Conservation (phyloP, 2,329 filamentous ascomycete species). For the Cladosporium phlei region DNA sequence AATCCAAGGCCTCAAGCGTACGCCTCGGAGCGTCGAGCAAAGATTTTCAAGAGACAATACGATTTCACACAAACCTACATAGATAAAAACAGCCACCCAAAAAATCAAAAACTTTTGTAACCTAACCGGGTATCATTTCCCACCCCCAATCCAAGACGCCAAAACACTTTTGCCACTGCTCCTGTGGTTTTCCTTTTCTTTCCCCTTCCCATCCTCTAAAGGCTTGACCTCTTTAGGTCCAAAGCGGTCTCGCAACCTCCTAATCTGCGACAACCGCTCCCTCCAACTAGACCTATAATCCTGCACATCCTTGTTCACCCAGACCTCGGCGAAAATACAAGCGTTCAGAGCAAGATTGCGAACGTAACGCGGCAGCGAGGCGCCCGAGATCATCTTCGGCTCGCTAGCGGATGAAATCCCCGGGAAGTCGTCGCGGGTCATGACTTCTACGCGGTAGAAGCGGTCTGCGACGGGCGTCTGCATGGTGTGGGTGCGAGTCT, state of each 20-base stretch:
- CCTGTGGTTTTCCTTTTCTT: slow-evolving; percentile 12
- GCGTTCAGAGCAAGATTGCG: slow-evolving; percentile 87
- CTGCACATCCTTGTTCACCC: slow-evolving; percentile 61
- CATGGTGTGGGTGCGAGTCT: slow-evolving; percentile 50
- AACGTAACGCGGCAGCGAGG: slow-evolving; percentile 77
- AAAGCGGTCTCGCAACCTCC: slow-evolving; percentile 66
- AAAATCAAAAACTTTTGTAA: slow-evolving; percentile 12
- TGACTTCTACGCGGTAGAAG: slow-evolving; percentile 86
- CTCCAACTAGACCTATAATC: slow-evolving; percentile 89
- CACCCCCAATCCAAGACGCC: slow-evolving; percentile 14
- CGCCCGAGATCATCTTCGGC: slow-evolving; percentile 80
- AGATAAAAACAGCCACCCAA: too few relatives aligned
- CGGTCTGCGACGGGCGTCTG: slow-evolving; percentile 33
- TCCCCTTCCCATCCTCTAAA: slow-evolving; percentile 2
- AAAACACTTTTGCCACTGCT: slow-evolving; percentile 13
- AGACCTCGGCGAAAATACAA: slow-evolving; percentile 89
- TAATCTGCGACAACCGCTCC: slow-evolving; percentile 78
- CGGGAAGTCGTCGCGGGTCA: slow-evolving; percentile 84
- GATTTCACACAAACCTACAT: too few relatives aligned
- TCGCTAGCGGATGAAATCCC: slow-evolving; percentile 86
- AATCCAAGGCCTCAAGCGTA: too few relatives aligned
- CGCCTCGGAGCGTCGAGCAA: too few relatives aligned
- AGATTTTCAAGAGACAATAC: too few relatives aligned
- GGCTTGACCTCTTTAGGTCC: background rate
- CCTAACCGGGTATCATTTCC: slow-evolving; percentile 12